Percentiles rank a stretch among this genome's conserved stretches.
phyloP scores from a whole-genome alignment of 208 protist species.

The Vickermania spadyakhi region DNA sequence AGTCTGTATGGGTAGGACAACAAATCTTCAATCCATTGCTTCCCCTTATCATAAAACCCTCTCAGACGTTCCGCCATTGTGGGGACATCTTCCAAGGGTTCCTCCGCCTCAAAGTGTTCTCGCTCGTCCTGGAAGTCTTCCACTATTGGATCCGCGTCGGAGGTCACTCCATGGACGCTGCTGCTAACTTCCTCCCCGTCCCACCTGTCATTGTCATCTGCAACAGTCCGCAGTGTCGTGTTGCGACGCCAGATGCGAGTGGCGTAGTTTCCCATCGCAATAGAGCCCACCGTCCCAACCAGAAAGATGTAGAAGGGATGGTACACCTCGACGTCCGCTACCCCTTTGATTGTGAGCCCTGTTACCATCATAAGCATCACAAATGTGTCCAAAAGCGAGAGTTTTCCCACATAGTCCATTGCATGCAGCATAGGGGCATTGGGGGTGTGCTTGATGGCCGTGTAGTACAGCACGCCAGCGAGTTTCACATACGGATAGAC shows the following conservation, averaged over 20 bases:
- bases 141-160: not conserved
- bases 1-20: not conserved
- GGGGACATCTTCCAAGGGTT: not conserved
- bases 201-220: not conserved
- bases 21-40: not conserved
- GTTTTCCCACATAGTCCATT: slow-evolving; percentile 81
- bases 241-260: slow-evolving; percentile 7
- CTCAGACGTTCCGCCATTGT: not conserved
- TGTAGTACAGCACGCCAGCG: slow-evolving; percentile 15
- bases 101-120: not conserved
- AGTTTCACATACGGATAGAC: slow-evolving; percentile 70
- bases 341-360: slow-evolving; percentile 36
- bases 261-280: slow-evolving; percentile 22
- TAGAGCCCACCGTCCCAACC: slow-evolving; percentile 12
- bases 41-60: not conserved
- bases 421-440: slow-evolving; percentile 24
- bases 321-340: slow-evolving; percentile 11
- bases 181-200: not conserved
- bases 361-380: slow-evolving; percentile 52
- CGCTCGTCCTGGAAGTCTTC: not conserved
- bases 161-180: not conserved
- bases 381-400: slow-evolving; percentile 77
- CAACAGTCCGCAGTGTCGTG: slow-evolving; percentile 1
- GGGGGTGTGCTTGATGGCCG: slow-evolving; percentile 15
- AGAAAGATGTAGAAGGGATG: slow-evolving; percentile 19